Percentiles rank a stretch among this genome's conserved stretches.
These are phyloP conservation scores for Stemphylium lycopersici DNA, from an alignment of 2,329 filamentous ascomycete species.

Conservation along the genomic window DNA sequence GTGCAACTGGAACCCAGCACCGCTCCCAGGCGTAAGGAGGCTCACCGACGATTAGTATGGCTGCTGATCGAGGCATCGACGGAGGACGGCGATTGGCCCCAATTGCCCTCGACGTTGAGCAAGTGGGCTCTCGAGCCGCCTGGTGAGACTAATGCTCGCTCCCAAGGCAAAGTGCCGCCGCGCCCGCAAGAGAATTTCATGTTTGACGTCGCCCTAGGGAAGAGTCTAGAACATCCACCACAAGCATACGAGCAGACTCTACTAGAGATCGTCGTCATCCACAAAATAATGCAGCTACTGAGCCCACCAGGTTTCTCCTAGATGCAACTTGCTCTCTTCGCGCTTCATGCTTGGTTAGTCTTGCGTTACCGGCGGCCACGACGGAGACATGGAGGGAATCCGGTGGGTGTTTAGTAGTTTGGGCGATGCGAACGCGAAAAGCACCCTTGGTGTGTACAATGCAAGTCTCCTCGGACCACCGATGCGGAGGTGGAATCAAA, in stretches of 20 bases:
- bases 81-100: conserved; percentile 23
- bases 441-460: not conserved
- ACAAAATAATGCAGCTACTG: conserved; percentile 24
- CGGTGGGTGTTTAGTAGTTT: not conserved
- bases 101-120: conserved; percentile 19
- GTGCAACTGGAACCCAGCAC: conserved; percentile 10
- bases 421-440: not conserved
- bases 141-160: conserved; percentile 27
- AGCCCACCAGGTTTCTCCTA: conserved; percentile 16
- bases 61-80: conserved; percentile 17
- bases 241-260: conserved; percentile 15
- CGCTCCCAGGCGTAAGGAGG: conserved; percentile 10
- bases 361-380: conserved; percentile 15
- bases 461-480: conserved; percentile 6
- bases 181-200: conserved; percentile 35
- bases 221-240: conserved; percentile 44
- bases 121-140: conserved; percentile 21
- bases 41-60: conserved; percentile 22
- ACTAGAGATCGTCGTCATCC: conserved; percentile 32
- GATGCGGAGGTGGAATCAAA: conserved; percentile 4
- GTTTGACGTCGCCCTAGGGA: conserved; percentile 31
- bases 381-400: not conserved
- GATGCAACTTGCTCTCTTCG: conserved; percentile 23
- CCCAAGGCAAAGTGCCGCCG: conserved; percentile 32
- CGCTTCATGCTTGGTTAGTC: conserved; percentile 20